Percentiles rank a stretch among this genome's conserved stretches.
phyloP scores from a whole-genome alignment of 331 rosid genomes.

The Pyracantha coccinea region DNA sequence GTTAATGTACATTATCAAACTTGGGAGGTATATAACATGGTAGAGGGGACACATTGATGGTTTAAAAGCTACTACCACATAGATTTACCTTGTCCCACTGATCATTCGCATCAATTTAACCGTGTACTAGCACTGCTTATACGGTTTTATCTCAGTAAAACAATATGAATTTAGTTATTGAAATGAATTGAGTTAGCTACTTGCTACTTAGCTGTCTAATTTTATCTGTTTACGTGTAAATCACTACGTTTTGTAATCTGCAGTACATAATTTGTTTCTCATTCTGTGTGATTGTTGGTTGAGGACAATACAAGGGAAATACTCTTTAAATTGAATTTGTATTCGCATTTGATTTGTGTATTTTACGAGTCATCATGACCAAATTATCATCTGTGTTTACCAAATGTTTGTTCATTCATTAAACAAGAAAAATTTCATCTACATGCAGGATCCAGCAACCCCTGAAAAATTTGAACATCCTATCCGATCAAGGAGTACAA shows the following conservation, averaged over 20 bases:
- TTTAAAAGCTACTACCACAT: neutral
- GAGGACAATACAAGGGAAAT: neutral
- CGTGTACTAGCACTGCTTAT: too few species aligned
- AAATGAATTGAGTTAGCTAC: neutral
- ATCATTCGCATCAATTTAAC: too few species aligned
- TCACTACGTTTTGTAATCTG: too few species aligned
- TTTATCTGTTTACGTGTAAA: too few species aligned
- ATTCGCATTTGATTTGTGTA: neutral
- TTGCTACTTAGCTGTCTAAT: neutral
- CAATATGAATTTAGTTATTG: neutral
- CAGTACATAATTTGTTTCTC: neutral
- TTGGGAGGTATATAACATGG: neutral
- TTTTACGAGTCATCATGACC: neutral
- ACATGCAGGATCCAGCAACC: slow-evolving; percentile 65
- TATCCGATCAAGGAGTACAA: slow-evolving; percentile 44
- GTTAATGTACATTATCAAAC: neutral
- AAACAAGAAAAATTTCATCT: neutral
- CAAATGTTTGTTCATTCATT: neutral
- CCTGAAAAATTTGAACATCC: slow-evolving; percentile 74
- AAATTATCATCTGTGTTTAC: neutral
- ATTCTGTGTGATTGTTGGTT: neutral
- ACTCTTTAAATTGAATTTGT: neutral
- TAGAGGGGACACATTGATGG: neutral
- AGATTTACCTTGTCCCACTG: neutral
- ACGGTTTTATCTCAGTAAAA: neutral